These are phyloP conservation scores for Mesembryanthemum crystallinum DNA, from an alignment of 148 eudicot species.

Conservation along the genomic window DNA sequence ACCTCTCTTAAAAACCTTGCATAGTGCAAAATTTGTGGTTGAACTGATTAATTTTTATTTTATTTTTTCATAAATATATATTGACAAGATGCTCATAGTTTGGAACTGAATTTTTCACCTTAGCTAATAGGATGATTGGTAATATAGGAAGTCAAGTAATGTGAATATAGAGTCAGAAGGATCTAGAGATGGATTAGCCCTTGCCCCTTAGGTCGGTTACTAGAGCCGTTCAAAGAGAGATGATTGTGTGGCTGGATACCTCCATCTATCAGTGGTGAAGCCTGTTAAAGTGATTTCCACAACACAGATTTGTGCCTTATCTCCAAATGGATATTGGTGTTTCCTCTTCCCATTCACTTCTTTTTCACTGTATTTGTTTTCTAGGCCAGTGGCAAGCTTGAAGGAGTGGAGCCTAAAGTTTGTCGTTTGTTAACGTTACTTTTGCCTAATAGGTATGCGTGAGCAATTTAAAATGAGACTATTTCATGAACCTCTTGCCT, in stretches of 20 bases:
- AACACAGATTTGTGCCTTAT: not conserved
- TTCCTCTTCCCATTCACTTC: not conserved
- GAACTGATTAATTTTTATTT: too few species aligned
- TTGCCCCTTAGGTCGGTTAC: too few species aligned
- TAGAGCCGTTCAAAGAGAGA: not conserved
- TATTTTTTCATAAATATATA: not conserved
- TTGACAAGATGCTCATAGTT: too few species aligned
- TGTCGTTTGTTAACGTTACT: not conserved
- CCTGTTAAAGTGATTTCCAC: not conserved
- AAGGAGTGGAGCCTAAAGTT: not conserved
- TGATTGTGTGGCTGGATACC: too few species aligned
- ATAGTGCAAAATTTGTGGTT: not conserved
- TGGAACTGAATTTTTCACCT: not conserved
- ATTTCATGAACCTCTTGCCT: not conserved
- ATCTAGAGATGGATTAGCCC: not conserved
- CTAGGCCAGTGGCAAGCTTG: not conserved
- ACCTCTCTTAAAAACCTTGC: too few species aligned
- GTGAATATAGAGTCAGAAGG: not conserved
- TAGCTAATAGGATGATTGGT: not conserved
- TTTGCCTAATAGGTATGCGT: not conserved
- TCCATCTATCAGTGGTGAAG: too few species aligned
- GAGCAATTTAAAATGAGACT: not conserved
- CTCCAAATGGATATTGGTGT: not conserved
- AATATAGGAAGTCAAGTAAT: not conserved
- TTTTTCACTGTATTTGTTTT: not conserved